Percentiles rank a stretch among this genome's conserved stretches.
phyloP scores from a whole-genome alignment of 2,329 filamentous ascomycete genomes.

The Phaeophleospora eucalypticola region DNA sequence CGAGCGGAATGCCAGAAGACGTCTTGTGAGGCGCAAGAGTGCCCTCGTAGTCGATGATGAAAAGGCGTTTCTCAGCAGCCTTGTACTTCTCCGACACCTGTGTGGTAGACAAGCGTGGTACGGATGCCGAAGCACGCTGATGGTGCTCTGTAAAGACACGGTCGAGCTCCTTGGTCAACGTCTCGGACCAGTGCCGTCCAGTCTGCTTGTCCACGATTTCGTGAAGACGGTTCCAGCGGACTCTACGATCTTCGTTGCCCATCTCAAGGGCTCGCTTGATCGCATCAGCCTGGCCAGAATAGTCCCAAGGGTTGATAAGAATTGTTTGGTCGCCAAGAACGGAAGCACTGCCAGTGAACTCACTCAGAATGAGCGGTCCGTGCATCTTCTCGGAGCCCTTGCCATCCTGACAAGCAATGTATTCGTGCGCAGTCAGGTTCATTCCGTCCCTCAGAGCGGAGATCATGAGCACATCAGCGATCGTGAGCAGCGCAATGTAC shows the following conservation, averaged over 20 bases:
- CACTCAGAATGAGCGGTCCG: constrained; percentile 84
- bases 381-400: constrained; percentile 72
- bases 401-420: constrained; percentile 88
- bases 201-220: constrained; percentile 74
- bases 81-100: constrained; percentile 64
- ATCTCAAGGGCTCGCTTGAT: constrained; percentile 83
- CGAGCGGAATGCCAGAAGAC: constrained; percentile 76
- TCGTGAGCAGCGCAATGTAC: constrained; percentile 84
- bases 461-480: constrained; percentile 90
- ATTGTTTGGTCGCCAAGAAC: constrained; percentile 78
- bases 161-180: constrained; percentile 66
- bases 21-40: constrained; percentile 86
- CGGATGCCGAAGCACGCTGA: constrained; percentile 75
- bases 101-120: constrained; percentile 74
- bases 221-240: constrained; percentile 70
- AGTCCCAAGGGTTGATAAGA: constrained; percentile 93
- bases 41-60: constrained; percentile 91
- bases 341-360: constrained; percentile 88
- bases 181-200: constrained; percentile 79
- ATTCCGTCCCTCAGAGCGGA: constrained; percentile 94
- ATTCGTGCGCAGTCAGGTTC: constrained; percentile 95
- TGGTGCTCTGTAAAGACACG: constrained; percentile 80
- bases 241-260: constrained; percentile 66
- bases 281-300: constrained; percentile 71
- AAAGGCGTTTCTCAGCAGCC: constrained; percentile 64